Evolutionary conservation across 805 yeast genomes (phyloP), one percentile per base, ranked within the genome.

Genomic region (Yarrowia keelungensis): DNA sequence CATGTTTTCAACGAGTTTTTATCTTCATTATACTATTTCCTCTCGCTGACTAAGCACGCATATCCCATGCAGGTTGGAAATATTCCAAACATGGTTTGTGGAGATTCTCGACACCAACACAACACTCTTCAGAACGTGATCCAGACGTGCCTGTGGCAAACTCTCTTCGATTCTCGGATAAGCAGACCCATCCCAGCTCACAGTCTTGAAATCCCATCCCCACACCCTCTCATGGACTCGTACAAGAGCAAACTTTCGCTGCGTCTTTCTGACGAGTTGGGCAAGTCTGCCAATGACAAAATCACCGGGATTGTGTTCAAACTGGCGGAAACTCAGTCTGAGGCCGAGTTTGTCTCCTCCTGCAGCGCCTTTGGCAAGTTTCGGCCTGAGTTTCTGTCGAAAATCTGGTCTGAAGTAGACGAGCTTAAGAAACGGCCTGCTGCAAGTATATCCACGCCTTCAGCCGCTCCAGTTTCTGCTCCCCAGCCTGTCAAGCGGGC

Each of bases 341-440:
- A 59, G 38, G 69, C 53, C 12, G 67, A 64, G 7, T 76, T 76
- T 67, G 64, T 69, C 5, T 51, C 46, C 0, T 72, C 75, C 2
- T 74, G 77, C 65, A 39, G 32, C 59, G 71, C 71, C 7, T 74
- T 76, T 70, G 78, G 76, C 12, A 62, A 69, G 38, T 76, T 75
- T 47, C 74, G 74, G 36, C 59, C 19, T 10, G 67, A 68, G 3
- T 74, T 73, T 53, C 50, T 75, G 14, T 19, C 22, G 35, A 49
- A 53, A 19, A 47, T 74, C 22, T 75, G 75, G 58, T 14, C 68
- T 3, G 59, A 64, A 26, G 16, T 64, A 4, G 47, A 64, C 8
- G 43, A 49, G 41, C 26, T 64, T 14, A 50, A 64, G 35, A 50
- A 11, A 14, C 7, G 32, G 8, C 41, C 49, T 3, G 41, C 49